Percentiles rank a stretch among this genome's conserved stretches.
phyloP scores from a whole-genome alignment of 352 stramenopile species.

The Phytophthora pinifolia region DNA sequence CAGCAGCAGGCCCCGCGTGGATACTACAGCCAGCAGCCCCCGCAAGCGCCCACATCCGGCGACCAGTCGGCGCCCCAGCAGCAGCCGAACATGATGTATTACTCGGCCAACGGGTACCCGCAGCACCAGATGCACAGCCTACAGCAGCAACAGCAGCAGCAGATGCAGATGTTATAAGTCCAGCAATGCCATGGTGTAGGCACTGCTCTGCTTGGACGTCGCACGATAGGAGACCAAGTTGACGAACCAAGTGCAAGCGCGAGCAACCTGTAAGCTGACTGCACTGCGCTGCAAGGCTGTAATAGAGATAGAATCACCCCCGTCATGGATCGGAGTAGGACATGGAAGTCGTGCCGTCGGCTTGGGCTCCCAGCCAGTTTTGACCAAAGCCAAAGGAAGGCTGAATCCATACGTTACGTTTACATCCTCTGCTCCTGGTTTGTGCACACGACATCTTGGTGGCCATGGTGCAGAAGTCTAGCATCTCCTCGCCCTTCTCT shows the following conservation, averaged over 20 bases:
- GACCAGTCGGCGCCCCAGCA: conserved; percentile 32
- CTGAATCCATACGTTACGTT: conserved; percentile 24
- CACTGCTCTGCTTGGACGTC: conserved; percentile 27
- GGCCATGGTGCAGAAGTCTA: conserved; percentile 20
- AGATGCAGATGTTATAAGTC: conserved; percentile 78
- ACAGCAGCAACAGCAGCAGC: conserved; percentile 35
- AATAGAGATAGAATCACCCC: conserved; percentile 43
- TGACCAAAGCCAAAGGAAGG: conserved; percentile 28
- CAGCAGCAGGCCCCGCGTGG: conserved; percentile 34
- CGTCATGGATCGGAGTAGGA: conserved; percentile 26
- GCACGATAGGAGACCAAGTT: conserved; percentile 23
- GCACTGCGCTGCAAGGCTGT: conserved; percentile 17
- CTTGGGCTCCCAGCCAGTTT: conserved; percentile 32
- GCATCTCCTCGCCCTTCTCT: conserved; percentile 30
- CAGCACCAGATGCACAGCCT: conserved; percentile 79
- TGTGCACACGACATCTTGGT: conserved; percentile 27
- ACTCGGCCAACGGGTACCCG: conserved; percentile 56
- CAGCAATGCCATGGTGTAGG: conserved; percentile 18
- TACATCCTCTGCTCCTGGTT: conserved; percentile 6
- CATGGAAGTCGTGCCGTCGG: conserved; percentile 26
- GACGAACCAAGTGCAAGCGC: conserved; percentile 27
- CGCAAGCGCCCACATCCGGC: conserved; percentile 22
- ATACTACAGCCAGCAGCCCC: conserved; percentile 59
- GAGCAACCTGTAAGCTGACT: conserved; percentile 10
- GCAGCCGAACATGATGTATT: conserved; percentile 71